Evolutionary conservation across 1,284 basidiomycete genomes (phyloP).

Genomic region (Cryptococcus sp.): DNA sequence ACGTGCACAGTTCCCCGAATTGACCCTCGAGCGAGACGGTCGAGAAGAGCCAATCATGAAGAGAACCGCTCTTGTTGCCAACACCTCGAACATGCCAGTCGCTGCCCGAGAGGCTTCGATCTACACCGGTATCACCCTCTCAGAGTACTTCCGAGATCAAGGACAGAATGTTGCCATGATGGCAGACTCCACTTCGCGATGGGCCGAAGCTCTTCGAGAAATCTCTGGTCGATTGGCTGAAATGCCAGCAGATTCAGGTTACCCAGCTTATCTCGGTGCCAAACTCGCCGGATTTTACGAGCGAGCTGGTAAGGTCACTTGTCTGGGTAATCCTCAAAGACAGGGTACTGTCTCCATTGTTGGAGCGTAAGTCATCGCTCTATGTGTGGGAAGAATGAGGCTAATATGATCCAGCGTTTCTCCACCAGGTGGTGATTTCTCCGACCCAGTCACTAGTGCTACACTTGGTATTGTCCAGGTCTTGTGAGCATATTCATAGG

Average conservation of each 20-base stretch:
- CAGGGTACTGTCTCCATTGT: slow-evolving; percentile 96
- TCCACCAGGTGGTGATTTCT: slow-evolving; percentile 98
- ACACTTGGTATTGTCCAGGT: slow-evolving; percentile 99
- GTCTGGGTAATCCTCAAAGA: slow-evolving; percentile 82
- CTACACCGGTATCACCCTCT: slow-evolving; percentile 98
- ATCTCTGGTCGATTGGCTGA: slow-evolving; percentile 98
- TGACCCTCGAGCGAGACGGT: slow-evolving; percentile 82
- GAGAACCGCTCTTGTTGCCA: slow-evolving; percentile 96
- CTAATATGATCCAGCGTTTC: slow-evolving; percentile 57
- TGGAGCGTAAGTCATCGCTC: slow-evolving; percentile 57
- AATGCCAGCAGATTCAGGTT: slow-evolving; percentile 99
- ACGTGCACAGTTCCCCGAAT: slow-evolving; percentile 74
- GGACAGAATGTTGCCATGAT: slow-evolving; percentile 99
- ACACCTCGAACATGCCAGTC: slow-evolving; percentile 99
- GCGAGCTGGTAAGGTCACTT: slow-evolving; percentile 94
- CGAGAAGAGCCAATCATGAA: slow-evolving; percentile 99
- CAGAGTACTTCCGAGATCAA: slow-evolving; percentile 99
- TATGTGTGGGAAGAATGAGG: too few species aligned
- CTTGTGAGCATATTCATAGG: slow-evolving; percentile 51
- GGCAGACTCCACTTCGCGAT: slow-evolving; percentile 98
- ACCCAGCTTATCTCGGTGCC: slow-evolving; percentile 94
- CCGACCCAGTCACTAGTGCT: slow-evolving; percentile 95
- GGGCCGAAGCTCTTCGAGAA: slow-evolving; percentile 99
- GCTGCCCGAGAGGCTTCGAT: slow-evolving; percentile 99
- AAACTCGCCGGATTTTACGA: slow-evolving; percentile 99